Evolutionary conservation across 768 basidiomycete genomes (phyloP), one percentile per base, ranked within the genome.

Genomic region (Pisolithus sp.): DNA sequence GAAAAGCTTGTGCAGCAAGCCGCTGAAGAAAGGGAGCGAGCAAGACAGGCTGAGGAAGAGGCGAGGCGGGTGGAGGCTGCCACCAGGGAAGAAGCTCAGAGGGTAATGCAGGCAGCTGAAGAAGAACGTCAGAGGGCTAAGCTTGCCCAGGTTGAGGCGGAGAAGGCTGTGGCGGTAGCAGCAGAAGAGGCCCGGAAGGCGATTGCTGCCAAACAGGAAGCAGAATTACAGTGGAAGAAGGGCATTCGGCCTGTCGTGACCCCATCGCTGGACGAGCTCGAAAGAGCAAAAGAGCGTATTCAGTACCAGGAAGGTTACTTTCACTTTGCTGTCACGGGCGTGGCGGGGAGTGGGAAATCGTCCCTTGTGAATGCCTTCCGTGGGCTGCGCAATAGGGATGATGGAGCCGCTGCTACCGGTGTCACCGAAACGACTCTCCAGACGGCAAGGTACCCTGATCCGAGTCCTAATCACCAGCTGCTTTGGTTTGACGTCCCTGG

Each of bases 401-500:
- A 38, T 7, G 48, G 54, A 10, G 64, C 71, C 4, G 71, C 71
- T 34, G 52, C 57, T 0, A 63, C 64, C 5, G 71, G 69, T 10
- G 50, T 71, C 44, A 59, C 58, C 3, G 71, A 71, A 39, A 72
- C 69, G 10, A 72, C 70, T 18, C 34, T 57, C 36, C 52, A 59
- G 40, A 48, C 71, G 9, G 57, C 53, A 1, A 59, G 71, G 37
- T 73, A 69, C 44, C 52, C 56, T 20, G 61, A 71, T 45, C 57
- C 62, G 17, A 64, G 48, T 18, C 51, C 61, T 7, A 62, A 50
- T 23, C 51, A 63, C 6, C 42, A 55, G 0, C 53, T 66, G 40
- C 60, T 62, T 18, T 73, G 72, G 71, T 73, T 68, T 46, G 71
- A 72, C 36, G 51, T 72, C 24, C 72, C 71, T 0, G 71, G 71